Conservation (phyloP, 768 basidiomycete genomes). For the Phlegmacium glaucopus region DNA sequence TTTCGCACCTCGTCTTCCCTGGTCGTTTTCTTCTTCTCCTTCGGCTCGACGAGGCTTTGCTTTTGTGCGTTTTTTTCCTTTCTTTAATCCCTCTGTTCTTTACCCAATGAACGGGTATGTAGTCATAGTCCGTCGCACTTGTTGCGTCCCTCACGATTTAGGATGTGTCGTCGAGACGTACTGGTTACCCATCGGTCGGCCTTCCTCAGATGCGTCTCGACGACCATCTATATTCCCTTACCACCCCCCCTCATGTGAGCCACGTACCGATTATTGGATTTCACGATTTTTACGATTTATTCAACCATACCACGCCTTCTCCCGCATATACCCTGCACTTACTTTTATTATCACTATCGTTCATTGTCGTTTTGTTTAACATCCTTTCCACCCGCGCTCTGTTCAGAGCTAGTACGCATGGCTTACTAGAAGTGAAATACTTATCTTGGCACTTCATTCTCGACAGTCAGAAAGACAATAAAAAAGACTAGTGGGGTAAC, state of each 20-base stretch:
- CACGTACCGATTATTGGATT: conserved; percentile 22
- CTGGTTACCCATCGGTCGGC: conserved; percentile 27
- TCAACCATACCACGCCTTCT: conserved; percentile 15
- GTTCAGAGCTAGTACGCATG: conserved; percentile 16
- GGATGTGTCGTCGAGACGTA: conserved; percentile 36
- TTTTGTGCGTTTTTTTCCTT: conserved; percentile 8
- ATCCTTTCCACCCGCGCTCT: conserved; percentile 9
- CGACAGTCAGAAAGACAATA: conserved; percentile 23
- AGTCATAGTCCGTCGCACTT: conserved; percentile 30
- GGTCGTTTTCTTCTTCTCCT: conserved; percentile 2
- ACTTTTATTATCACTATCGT: conserved; percentile 21
- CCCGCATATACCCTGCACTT: conserved; percentile 24
- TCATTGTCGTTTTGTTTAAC: conserved; percentile 15
- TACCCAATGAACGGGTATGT: conserved; percentile 18
- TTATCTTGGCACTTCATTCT: conserved; percentile 20
- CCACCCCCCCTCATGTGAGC: conserved; percentile 21
- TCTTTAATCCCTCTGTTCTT: conserved; percentile 12
- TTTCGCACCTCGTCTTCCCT: conserved; percentile 16
- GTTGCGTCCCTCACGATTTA: conserved; percentile 23
- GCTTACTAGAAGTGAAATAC: conserved; percentile 11
- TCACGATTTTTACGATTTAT: conserved; percentile 21
- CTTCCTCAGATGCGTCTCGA: conserved; percentile 38
- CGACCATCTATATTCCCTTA: conserved; percentile 25
- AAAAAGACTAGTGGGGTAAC: conserved; percentile 22
- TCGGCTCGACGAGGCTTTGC: conserved; percentile 7